Percentiles rank a stretch among this genome's conserved stretches.
Evolutionary conservation across 2,329 filamentous ascomycete genomes (phyloP).

Genomic region (Trichoderma afroharzianum): DNA sequence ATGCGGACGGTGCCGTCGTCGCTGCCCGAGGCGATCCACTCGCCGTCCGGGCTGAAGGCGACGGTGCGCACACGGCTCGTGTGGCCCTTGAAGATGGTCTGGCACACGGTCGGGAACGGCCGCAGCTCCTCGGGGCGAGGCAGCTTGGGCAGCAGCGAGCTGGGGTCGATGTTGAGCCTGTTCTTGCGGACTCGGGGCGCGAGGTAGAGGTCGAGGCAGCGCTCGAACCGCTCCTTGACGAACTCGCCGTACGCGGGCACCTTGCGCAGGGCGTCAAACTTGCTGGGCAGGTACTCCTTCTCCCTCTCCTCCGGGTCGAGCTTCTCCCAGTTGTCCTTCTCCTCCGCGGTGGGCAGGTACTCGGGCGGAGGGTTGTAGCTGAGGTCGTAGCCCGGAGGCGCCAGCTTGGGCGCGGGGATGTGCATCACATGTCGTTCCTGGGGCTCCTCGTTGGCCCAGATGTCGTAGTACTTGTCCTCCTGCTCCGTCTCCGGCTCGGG

Average conservation of each 20-base stretch:
- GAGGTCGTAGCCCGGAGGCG: constrained; percentile 89
- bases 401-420: constrained; percentile 86
- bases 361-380: constrained; percentile 95
- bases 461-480: constrained; percentile 73
- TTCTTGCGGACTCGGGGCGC: constrained; percentile 89
- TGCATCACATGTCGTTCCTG: constrained; percentile 87
- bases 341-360: constrained; percentile 82
- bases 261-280: constrained; percentile 79
- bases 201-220: constrained; percentile 91
- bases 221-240: constrained; percentile 93
- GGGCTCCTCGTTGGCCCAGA: constrained; percentile 91
- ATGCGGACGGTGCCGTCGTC: constrained; percentile 90
- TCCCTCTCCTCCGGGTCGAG: constrained; percentile 87
- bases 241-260: constrained; percentile 89
- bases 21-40: constrained; percentile 85
- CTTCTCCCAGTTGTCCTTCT: constrained; percentile 81
- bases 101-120: constrained; percentile 88
- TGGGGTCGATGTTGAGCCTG: constrained; percentile 93
- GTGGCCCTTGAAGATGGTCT: constrained; percentile 84
- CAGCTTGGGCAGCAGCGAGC: constrained; percentile 85
- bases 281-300: constrained; percentile 79
- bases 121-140: constrained; percentile 90
- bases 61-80: constrained; percentile 82
- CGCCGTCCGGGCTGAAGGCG: constrained; percentile 78
- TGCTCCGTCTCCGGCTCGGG: constrained; percentile 60